Evolutionary conservation across 2,329 filamentous ascomycete genomes (phyloP).

Genomic region (Aspergillus intermedius): DNA sequence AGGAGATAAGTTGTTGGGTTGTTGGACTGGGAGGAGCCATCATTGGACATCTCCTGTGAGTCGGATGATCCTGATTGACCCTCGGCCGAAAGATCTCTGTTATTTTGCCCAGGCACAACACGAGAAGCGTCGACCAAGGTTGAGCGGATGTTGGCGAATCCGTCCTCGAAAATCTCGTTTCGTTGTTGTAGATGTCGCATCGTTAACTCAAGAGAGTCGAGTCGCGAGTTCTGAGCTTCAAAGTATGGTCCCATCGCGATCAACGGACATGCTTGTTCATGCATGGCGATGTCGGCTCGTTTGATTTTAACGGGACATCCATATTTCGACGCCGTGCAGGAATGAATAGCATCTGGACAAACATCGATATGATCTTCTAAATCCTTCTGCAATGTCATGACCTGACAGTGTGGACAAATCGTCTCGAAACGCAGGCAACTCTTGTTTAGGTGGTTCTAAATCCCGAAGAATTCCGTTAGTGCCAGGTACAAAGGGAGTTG

Average conservation of each 20-base stretch:
- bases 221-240: constrained; percentile 36
- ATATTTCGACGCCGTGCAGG: constrained; percentile 36
- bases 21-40: constrained; percentile 26
- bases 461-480: constrained; percentile 3
- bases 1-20: constrained; percentile 51
- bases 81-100: constrained; percentile 10
- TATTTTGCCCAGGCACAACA: constrained; percentile 5
- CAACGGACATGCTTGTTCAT: constrained; percentile 47
- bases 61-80: constrained; percentile 9
- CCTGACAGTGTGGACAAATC: constrained; percentile 33
- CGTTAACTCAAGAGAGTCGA: constrained; percentile 40
- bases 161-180: constrained; percentile 43
- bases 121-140: constrained; percentile 30
- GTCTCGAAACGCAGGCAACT: constrained; percentile 32
- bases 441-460: constrained; percentile 31
- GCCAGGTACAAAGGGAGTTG: neutral
- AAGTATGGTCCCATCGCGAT: constrained; percentile 42
- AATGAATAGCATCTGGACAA: constrained; percentile 31
- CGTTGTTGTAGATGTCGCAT: constrained; percentile 40
- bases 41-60: constrained; percentile 9
- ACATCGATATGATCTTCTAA: constrained; percentile 30
- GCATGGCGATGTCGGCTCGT: constrained; percentile 33
- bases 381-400: constrained; percentile 25
- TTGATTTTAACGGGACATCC: constrained; percentile 37
- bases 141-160: constrained; percentile 36